phyloP scores from a whole-genome alignment of 2,329 filamentous ascomycete genomes.

The Colletotrichum sp. region DNA sequence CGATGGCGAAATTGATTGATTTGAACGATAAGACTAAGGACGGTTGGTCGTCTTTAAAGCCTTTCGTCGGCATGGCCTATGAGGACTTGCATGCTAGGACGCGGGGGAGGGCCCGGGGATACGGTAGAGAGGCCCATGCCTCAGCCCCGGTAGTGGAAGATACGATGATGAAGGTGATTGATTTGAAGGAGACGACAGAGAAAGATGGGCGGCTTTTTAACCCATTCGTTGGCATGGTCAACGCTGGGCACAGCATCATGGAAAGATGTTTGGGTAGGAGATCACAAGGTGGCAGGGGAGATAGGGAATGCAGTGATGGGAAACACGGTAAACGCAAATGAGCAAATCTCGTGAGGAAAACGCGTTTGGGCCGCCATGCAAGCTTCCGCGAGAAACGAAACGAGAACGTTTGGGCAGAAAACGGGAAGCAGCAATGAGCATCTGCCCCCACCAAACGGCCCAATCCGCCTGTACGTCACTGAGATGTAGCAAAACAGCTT shows the following conservation, averaged over 20 bases:
- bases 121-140: not conserved
- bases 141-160: not conserved
- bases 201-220: not conserved
- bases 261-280: not conserved
- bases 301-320: not conserved
- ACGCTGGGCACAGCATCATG: not conserved
- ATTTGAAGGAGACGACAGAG: not conserved
- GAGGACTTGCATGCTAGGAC: too few species aligned
- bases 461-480: not conserved
- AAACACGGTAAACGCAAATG: not conserved
- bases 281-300: not conserved
- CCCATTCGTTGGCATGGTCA: not conserved
- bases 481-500: not conserved
- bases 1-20: not conserved
- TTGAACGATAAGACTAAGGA: not conserved
- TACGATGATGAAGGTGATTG: not conserved
- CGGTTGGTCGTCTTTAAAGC: not conserved
- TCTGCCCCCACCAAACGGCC: not conserved
- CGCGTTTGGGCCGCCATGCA: not conserved
- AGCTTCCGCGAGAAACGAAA: not conserved
- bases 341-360: not conserved
- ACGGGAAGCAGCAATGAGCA: not conserved
- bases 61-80: not conserved
- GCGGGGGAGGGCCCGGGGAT: too few species aligned
- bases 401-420: not conserved